Conservation (phyloP, 2,329 filamentous ascomycete genomes). For the Calonectria hawksworthii region DNA sequence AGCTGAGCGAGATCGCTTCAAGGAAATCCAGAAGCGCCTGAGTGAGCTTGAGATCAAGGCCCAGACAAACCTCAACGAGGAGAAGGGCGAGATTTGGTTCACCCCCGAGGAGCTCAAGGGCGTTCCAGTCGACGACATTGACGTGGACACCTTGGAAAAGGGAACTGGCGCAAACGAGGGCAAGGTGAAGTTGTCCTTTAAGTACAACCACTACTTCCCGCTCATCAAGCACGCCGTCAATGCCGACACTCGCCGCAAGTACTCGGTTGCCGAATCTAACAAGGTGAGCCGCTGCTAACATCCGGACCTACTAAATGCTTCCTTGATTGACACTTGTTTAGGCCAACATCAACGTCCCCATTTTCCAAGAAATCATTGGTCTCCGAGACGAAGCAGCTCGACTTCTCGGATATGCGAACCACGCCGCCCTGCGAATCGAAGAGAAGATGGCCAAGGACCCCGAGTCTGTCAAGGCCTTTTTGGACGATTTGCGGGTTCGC, state of each 20-base stretch:
- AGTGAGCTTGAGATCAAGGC: conserved; percentile 81
- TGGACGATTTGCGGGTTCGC: conserved; percentile 77
- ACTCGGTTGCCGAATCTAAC: conserved; percentile 84
- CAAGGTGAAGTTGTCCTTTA: conserved; percentile 83
- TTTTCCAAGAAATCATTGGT: conserved; percentile 82
- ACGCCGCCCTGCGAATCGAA: conserved; percentile 82
- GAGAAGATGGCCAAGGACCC: conserved; percentile 89
- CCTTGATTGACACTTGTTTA: not conserved
- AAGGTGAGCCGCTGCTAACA: conserved; percentile 63
- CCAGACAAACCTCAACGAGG: conserved; percentile 86
- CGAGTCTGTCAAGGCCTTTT: conserved; percentile 79
- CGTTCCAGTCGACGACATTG: conserved; percentile 79
- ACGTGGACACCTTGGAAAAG: conserved; percentile 75
- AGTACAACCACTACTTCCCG: conserved; percentile 86
- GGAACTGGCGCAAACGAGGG: conserved; percentile 80
- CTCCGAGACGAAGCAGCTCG: conserved; percentile 84
- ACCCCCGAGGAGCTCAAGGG: conserved; percentile 80
- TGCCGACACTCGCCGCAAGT: conserved; percentile 75
- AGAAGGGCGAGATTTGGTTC: conserved; percentile 86
- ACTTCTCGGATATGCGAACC: conserved; percentile 81
- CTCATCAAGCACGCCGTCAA: conserved; percentile 83
- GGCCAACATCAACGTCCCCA: conserved; percentile 78
- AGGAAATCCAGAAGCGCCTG: conserved; percentile 86
- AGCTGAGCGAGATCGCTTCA: conserved; percentile 81
- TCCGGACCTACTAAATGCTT: not conserved